Evolutionary conservation across 2,329 filamentous ascomycete species (phyloP), one percentile per base, ranked within the genome.

Genomic region (Chrysoporthe puriensis): DNA sequence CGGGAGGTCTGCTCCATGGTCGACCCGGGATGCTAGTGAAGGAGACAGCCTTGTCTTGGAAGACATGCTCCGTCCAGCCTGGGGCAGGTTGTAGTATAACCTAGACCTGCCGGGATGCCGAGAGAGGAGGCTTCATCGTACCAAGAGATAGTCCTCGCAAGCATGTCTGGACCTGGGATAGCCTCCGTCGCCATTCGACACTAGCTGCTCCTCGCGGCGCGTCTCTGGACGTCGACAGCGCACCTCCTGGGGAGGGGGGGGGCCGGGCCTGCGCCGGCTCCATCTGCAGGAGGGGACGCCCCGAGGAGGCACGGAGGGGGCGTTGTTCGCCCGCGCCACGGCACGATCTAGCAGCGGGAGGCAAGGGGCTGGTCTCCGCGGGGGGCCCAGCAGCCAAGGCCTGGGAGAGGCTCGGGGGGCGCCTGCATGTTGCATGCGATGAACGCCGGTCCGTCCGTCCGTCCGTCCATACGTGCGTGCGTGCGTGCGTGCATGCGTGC

Each of bases 221-320:
- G 50, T 16, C 9, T 32, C 7, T 16, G 50, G 11, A 16, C 8
- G 21, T 32, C 18, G 8, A 34, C 44, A 14, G 5, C 11, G n/a
- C 52, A 32, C 5, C 26, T 26, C 26, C 26, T 26, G 26, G 3
- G 21, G 5, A 26, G 1, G 50, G 26, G 3, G 21, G 5, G 50
- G 1, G 50, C 52, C 26, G 59, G 44, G 42, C 46, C 48, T 66
- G 44, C 57, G 52, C 59, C 63, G 48, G 54, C 59, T 52, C 46
- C 63, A 66, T 18, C 59, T 68, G 63, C 59, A 68, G 43, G 44
- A 13, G 26, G 6, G n/a, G 26, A 54, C 46, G 56, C 54, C 57
- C 26, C 36, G 8, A 14, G 59, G 32, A 62, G 13, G 34, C 26
- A 7, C 11, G 6, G n/a, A 9, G 6, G 26, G 36, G 36, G 26